phyloP scores from a whole-genome alignment of 352 stramenopile species.

The Pythium phragmiticola region DNA sequence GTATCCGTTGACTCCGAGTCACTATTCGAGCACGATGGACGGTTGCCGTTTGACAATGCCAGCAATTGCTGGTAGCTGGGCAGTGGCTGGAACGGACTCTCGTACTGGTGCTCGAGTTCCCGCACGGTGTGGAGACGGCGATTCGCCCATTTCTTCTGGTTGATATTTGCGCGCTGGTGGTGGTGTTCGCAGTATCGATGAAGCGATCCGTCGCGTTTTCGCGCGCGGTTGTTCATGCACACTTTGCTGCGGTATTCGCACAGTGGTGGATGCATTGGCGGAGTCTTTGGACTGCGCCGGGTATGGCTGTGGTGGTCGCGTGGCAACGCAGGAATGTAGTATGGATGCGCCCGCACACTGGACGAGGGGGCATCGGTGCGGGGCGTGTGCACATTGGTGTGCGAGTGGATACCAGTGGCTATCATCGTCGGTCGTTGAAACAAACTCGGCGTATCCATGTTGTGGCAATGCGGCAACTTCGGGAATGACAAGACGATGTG shows the following conservation, averaged over 20 bases:
- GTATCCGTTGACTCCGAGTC: too few relatives aligned
- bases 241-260: slow-evolving; percentile 3
- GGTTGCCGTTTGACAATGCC: neutral
- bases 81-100: neutral
- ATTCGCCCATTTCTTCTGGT: slow-evolving; percentile 3
- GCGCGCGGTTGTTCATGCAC: neutral
- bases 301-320: too few relatives aligned
- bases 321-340: neutral
- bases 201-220: neutral
- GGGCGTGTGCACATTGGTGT: too few relatives aligned
- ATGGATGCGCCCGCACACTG: neutral
- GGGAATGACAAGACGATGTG: too few relatives aligned
- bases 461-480: too few relatives aligned
- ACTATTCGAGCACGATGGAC: neutral
- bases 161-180: neutral
- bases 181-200: slow-evolving; percentile 4
- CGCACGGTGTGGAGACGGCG: neutral
- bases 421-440: too few relatives aligned
- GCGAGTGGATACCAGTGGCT: too few relatives aligned
- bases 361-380: neutral
- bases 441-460: too few relatives aligned
- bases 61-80: slow-evolving; percentile 1
- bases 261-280: neutral
- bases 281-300: neutral
- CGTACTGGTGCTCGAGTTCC: neutral